phyloP scores from a whole-genome alignment of 208 protist genomes.

The Strigomonas galati region DNA sequence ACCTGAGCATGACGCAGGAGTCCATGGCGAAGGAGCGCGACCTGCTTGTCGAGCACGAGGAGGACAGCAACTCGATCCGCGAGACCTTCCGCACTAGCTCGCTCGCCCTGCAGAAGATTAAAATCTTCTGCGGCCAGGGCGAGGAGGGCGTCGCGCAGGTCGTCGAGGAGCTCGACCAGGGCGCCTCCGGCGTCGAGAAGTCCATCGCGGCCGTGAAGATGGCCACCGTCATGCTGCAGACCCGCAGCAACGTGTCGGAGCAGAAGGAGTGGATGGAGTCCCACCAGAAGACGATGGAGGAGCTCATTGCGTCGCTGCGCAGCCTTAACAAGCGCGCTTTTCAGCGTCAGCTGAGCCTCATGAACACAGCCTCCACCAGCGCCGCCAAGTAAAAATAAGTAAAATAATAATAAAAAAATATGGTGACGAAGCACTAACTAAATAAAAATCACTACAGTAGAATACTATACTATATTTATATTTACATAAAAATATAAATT shows the following conservation, averaged over 20 bases:
- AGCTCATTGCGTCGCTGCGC: constrained; percentile 51
- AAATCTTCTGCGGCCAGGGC: constrained; percentile 60
- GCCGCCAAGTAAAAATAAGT: neutral
- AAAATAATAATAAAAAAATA: constrained; percentile 12
- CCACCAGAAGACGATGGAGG: constrained; percentile 58
- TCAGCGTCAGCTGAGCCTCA: constrained; percentile 50
- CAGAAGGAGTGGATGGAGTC: constrained; percentile 70
- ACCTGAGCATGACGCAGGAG: constrained; percentile 37
- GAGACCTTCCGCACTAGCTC: constrained; percentile 55
- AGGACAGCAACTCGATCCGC: constrained; percentile 47
- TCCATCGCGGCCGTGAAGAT: constrained; percentile 58
- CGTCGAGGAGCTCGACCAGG: constrained; percentile 54
- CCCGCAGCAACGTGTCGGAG: constrained; percentile 44
- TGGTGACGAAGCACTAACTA: too few species aligned
- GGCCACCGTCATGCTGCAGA: constrained; percentile 52
- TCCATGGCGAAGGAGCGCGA: constrained; percentile 40
- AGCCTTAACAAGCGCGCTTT: constrained; percentile 58
- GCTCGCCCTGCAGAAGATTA: constrained; percentile 52
- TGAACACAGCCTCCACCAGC: constrained; percentile 35
- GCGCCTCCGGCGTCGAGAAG: constrained; percentile 42
- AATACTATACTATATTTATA: neutral
- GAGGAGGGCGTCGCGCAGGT: constrained; percentile 49
- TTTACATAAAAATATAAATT: neutral
- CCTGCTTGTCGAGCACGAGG: constrained; percentile 53
- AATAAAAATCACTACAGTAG: neutral